phyloP scores from a whole-genome alignment of 208 protist genomes.

The Trichomonas tenax region DNA sequence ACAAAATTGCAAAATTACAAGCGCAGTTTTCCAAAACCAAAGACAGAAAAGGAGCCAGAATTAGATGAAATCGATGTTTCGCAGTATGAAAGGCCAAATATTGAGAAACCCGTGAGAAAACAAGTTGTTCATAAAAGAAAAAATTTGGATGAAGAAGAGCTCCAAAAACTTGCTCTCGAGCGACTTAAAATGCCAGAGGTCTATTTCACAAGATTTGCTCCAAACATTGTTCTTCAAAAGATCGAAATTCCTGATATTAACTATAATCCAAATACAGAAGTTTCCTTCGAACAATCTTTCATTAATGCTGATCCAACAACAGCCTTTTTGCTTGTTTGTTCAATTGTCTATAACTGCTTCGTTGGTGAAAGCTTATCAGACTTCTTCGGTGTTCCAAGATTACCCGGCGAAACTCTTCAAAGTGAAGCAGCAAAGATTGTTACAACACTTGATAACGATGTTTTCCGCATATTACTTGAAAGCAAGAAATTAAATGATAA shows the following conservation, averaged over 20 bases:
- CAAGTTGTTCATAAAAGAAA: not conserved
- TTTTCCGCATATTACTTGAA: not conserved
- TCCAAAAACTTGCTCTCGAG: not conserved
- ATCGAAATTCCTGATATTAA: not conserved
- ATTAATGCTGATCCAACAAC: not conserved
- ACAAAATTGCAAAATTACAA: not conserved
- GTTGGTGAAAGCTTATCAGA: not conserved
- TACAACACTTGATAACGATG: not conserved
- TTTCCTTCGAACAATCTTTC: not conserved
- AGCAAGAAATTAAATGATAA: not conserved
- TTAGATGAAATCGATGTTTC: not conserved
- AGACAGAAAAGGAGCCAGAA: not conserved
- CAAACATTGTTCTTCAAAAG: not conserved
- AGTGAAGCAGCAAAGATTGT: not conserved
- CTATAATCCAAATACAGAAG: not conserved
- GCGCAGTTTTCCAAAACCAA: not conserved
- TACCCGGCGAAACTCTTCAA: not conserved
- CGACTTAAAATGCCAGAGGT: not conserved
- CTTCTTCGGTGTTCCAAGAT: not conserved
- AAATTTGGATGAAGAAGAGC: not conserved
- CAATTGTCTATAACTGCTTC: not conserved
- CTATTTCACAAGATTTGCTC: not conserved
- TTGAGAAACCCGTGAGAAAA: not conserved
- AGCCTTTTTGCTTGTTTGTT: not conserved
- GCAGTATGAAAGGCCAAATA: not conserved